phyloP scores from a whole-genome alignment of 768 basidiomycete species.

The Leucocoprinus leucothites region DNA sequence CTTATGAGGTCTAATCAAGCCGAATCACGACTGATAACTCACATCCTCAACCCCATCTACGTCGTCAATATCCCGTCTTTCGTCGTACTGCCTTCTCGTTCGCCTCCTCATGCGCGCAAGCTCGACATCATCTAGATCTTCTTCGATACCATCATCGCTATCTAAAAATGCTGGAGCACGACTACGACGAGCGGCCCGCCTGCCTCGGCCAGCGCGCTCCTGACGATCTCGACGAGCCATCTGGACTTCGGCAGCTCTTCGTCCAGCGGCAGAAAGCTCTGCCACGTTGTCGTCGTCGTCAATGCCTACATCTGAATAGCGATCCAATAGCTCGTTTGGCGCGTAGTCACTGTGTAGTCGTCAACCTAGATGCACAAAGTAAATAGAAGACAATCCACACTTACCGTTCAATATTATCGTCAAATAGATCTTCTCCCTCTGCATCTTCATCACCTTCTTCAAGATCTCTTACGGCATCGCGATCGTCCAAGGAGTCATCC shows the following conservation, averaged over 20 bases:
- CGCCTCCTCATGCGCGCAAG: constrained; percentile 74
- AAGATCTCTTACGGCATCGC: constrained; percentile 59
- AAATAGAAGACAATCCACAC: constrained; percentile 17
- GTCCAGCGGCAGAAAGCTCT: constrained; percentile 62
- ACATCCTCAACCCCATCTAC: constrained; percentile 88
- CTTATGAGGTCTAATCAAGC: neutral
- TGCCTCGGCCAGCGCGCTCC: constrained; percentile 60
- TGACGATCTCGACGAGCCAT: constrained; percentile 88
- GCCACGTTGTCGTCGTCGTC: constrained; percentile 77
- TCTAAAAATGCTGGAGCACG: constrained; percentile 87
- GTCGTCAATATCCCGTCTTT: constrained; percentile 87
- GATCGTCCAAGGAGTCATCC: constrained; percentile 74
- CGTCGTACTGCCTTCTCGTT: constrained; percentile 90
- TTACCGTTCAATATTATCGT: constrained; percentile 71
- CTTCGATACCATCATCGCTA: constrained; percentile 78
- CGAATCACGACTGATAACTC: constrained; percentile 24
- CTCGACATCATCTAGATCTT: constrained; percentile 63
- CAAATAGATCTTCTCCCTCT: constrained; percentile 94
- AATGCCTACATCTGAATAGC: constrained; percentile 83
- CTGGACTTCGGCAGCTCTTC: constrained; percentile 79
- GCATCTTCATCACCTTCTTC: constrained; percentile 77
- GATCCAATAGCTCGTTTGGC: constrained; percentile 76
- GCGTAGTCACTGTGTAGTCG: constrained; percentile 70
- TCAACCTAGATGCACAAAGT: constrained; percentile 13
- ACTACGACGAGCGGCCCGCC: constrained; percentile 72